Evolutionary conservation across 2,329 filamentous ascomycete species (phyloP).

Genomic region (Pseudonectria foliicola): DNA sequence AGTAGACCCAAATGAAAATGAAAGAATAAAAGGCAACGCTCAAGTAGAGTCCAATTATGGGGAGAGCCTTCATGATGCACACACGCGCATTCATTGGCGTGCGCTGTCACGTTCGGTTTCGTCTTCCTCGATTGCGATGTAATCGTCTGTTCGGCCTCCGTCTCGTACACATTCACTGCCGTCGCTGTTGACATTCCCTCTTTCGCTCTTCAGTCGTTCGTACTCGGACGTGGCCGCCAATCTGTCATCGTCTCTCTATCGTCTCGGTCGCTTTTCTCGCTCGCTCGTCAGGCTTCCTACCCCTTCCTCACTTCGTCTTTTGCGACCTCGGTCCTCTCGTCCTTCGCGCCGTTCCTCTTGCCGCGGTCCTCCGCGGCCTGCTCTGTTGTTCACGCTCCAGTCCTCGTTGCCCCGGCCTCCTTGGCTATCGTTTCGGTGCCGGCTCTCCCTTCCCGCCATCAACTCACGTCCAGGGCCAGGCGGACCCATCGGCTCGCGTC

Average conservation of each 20-base stretch:
- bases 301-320: conserved; percentile 42
- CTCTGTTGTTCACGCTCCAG: conserved; percentile 27
- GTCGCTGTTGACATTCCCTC: not conserved
- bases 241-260: conserved; percentile 25
- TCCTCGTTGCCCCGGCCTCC: conserved; percentile 25
- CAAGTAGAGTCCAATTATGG: too few species aligned
- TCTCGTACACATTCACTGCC: conserved; percentile 2
- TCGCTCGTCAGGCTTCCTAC: conserved; percentile 32
- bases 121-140: too few species aligned
- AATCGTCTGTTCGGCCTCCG: too few species aligned
- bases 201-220: conserved; percentile 1
- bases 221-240: conserved; percentile 11
- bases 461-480: conserved; percentile 24
- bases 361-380: conserved; percentile 29
- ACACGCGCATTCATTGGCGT: too few species aligned
- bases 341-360: conserved; percentile 26
- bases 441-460: conserved; percentile 24
- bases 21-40: too few species aligned
- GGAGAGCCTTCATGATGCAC: too few species aligned
- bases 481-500: conserved; percentile 25
- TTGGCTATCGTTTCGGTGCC: conserved; percentile 24
- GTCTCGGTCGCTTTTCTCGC: conserved; percentile 48
- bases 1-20: too few species aligned
- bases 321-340: conserved; percentile 30
- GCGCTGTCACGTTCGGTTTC: too few species aligned